Percentiles rank a stretch among this genome's conserved stretches.
phyloP scores from a whole-genome alignment of 192 early-diverging fungal species.

The Backusella macrospora region DNA sequence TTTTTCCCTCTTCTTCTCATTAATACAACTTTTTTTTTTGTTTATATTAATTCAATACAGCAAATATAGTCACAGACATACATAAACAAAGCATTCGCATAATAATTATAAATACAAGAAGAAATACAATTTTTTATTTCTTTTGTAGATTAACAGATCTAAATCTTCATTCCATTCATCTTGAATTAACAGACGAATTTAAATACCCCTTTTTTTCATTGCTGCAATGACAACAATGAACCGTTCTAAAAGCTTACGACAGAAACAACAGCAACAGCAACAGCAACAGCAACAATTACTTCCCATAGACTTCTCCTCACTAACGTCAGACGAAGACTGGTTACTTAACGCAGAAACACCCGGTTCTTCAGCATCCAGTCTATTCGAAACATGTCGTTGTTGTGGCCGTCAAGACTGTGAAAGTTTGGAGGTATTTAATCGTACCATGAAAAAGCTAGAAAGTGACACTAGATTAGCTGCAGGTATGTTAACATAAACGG shows the following conservation, averaged over 20 bases:
- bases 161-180: no score
- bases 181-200: background rate
- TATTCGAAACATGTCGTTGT: slow-evolving; percentile 25
- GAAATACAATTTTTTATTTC: no score
- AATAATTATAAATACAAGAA: no score
- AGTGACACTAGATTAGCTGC: slow-evolving; percentile 44
- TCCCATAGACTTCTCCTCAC: background rate
- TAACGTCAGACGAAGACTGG: slow-evolving; percentile 16
- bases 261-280: background rate
- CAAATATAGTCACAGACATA: no score
- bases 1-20: no score
- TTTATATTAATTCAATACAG: no score
- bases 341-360: background rate
- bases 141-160: no score
- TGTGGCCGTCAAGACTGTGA: slow-evolving; percentile 23
- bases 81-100: no score
- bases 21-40: no score
- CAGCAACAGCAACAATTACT: background rate
- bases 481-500: slow-evolving; percentile 28
- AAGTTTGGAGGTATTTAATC: slow-evolving; percentile 14
- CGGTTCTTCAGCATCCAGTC: background rate
- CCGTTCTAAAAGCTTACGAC: background rate
- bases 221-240: slow-evolving; percentile 4
- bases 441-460: slow-evolving; percentile 38
- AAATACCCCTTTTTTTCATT: background rate